Base-by-base conservation (phyloP, 306 rosid species). In the Rubus parviflorus region DNA sequence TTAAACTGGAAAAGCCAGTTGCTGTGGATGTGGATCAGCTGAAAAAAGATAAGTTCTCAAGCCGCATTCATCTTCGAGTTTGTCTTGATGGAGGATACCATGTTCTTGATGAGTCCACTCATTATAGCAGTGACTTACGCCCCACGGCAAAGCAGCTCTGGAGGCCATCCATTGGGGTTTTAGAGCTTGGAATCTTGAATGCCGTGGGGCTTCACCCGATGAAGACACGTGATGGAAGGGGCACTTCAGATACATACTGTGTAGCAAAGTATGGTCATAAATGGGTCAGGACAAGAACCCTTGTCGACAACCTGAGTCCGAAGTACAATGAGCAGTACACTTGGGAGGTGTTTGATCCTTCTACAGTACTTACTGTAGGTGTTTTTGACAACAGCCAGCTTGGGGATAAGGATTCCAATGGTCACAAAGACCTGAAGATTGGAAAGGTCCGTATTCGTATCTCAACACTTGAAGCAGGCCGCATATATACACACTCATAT, bases 51-150 rank as follows among this genome's bases (percentile, higher is more conserved):
- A 83, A 81, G 46, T 85, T 88, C 81, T 83, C 86, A 2, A 88
- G 88, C 79, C 70, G 86, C 38, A 77, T 88, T 77, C 87, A 85
- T 70, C 86, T 88, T n/a, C 84, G 84, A 35, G 79, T 85, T 5
- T 85, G 91, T 68, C 89, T 88, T 20, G 89, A 88, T 25, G 89
- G 87, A 30, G 89, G 91, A 15, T 88, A 88, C 61, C 91, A 88
- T 56, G 91, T 88, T 53, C 91, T 88, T 58, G 91, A 88, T 42
- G 89, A 88, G 75, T 83, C 89, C 3, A 85, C 89, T 76, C 87
- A 88, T 82, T 88, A 83, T 56, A 85, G 89, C 48, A 83, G 83
- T 4, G 91, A 88, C 75, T 86, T 85, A 35, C 87, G 87, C 19
- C 91, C 87, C 48, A 81, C 91, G 0, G 84, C 86, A 7, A 88